Percentiles rank a stretch among this genome's conserved stretches.
Conservation (phyloP, 768 basidiomycete species). For the Mycena albidolilacea region DNA sequence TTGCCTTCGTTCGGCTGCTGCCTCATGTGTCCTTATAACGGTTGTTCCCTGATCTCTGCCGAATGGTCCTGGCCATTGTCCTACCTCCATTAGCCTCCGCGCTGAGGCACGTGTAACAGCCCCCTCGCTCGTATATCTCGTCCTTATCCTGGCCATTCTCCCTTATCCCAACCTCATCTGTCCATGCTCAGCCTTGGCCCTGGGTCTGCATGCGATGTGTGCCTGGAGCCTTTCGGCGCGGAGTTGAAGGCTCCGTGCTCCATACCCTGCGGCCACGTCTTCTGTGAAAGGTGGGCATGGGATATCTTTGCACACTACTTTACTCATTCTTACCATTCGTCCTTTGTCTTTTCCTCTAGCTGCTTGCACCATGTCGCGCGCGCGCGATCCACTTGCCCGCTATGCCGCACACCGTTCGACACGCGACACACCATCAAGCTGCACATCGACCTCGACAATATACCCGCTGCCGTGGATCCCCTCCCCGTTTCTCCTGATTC, state of each 20-base stretch:
- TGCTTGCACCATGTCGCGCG: slow-evolving; percentile 66
- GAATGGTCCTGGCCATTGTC: slow-evolving; percentile 34
- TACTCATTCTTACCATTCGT: slow-evolving; percentile 20
- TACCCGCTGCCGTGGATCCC: slow-evolving; percentile 38
- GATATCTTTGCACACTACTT: not conserved
- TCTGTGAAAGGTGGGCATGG: slow-evolving; percentile 61
- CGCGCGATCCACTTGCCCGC: slow-evolving; percentile 67
- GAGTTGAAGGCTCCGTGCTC: slow-evolving; percentile 72
- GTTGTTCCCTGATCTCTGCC: slow-evolving; percentile 38
- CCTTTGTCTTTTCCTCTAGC: slow-evolving; percentile 50
- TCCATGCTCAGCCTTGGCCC: slow-evolving; percentile 78
- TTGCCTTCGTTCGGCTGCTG: slow-evolving; percentile 35
- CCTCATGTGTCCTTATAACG: slow-evolving; percentile 43
- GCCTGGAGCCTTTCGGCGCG: slow-evolving; percentile 73
- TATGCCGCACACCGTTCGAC: slow-evolving; percentile 73
- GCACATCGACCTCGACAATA: slow-evolving; percentile 69
- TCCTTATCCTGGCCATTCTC: slow-evolving; percentile 45
- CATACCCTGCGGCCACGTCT: slow-evolving; percentile 81
- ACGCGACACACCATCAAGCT: slow-evolving; percentile 64
- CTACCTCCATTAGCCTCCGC: slow-evolving; percentile 33
- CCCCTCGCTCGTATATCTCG: slow-evolving; percentile 41
- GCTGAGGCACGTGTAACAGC: slow-evolving; percentile 32
- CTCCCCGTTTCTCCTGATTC: slow-evolving; percentile 44
- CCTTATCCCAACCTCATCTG: slow-evolving; percentile 48
- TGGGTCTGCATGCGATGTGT: slow-evolving; percentile 82